Conservation (phyloP, 768 basidiomycete species). For the Tricholoma matsutake region DNA sequence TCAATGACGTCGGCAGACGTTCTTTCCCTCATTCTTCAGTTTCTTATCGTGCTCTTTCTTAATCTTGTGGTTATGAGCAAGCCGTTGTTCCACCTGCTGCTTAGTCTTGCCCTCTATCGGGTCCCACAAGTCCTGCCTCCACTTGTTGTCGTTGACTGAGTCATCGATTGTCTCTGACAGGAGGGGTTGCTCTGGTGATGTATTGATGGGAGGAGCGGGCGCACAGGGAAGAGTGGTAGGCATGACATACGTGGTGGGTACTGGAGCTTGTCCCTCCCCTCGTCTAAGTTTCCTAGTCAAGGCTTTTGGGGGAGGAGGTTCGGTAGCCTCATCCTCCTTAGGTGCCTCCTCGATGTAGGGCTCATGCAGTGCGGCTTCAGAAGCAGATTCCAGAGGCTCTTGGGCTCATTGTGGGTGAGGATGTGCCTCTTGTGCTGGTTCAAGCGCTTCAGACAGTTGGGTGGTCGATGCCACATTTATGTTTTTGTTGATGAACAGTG, state of each 20-base stretch:
- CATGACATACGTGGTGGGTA: not conserved
- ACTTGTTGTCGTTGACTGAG: too few species aligned
- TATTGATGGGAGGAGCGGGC: not conserved
- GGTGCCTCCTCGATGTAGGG: not conserved
- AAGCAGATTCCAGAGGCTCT: not conserved
- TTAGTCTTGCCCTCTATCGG: too few species aligned
- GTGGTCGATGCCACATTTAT: not conserved
- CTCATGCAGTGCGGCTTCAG: not conserved
- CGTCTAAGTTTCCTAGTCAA: not conserved
- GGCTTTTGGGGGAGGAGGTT: too few species aligned
- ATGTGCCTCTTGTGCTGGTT: not conserved
- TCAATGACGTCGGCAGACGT: too few species aligned
- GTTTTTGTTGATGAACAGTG: not conserved
- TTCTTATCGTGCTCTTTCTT: too few species aligned
- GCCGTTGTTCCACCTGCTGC: too few species aligned
- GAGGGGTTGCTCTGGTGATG: not conserved
- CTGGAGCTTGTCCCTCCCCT: not conserved
- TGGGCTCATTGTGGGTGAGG: not conserved
- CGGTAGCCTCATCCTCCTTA: not conserved
- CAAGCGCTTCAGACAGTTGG: not conserved
- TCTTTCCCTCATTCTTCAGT: too few species aligned
- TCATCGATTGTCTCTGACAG: too few species aligned
- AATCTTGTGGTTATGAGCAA: too few species aligned
- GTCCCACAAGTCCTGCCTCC: too few species aligned
- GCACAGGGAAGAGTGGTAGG: too few species aligned